Percentiles rank a stretch among this genome's conserved stretches.
These are phyloP conservation scores for Testicularia cyperi DNA, from an alignment of 1,284 basidiomycete genomes.

Conservation along the genomic window DNA sequence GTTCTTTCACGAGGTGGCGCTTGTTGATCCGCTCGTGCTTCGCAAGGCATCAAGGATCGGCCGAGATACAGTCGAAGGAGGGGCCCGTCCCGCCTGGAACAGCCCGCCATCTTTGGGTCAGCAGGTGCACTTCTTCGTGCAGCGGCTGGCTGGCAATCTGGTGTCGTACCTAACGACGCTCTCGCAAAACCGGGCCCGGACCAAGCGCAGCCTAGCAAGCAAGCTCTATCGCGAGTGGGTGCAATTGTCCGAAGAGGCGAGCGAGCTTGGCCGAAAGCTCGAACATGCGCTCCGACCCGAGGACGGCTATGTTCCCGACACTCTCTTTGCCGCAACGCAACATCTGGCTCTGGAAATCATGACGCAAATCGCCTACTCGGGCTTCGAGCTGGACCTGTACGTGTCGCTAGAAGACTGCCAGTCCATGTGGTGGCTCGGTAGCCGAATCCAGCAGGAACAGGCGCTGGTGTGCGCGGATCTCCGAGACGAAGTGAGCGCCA, in stretches of 20 bases:
- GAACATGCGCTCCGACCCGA: slow-evolving; percentile 8
- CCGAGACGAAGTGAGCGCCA: slow-evolving; percentile 17
- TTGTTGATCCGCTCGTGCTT: slow-evolving; percentile 28
- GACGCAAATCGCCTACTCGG: slow-evolving; percentile 71
- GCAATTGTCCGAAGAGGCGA: slow-evolving; percentile 30
- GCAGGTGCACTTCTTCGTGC: slow-evolving; percentile 23
- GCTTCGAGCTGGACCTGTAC: slow-evolving; percentile 76
- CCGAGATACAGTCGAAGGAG: slow-evolving; percentile 22
- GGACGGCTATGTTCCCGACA: slow-evolving; percentile 24
- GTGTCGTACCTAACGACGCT: slow-evolving; percentile 34
- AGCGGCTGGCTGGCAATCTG: slow-evolving; percentile 32
- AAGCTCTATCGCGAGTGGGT: slow-evolving; percentile 38
- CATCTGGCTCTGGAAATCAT: slow-evolving; percentile 68
- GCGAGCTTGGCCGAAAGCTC: slow-evolving; percentile 16
- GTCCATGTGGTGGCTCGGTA: slow-evolving; percentile 35
- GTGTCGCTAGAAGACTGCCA: slow-evolving; percentile 58
- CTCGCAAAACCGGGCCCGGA: slow-evolving; percentile 44
- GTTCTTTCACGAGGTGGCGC: slow-evolving; percentile 33
- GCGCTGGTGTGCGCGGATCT: slow-evolving; percentile 22
- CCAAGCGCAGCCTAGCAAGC: slow-evolving; percentile 29
- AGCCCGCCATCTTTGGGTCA: slow-evolving; percentile 20
- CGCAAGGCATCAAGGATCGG: slow-evolving; percentile 17
- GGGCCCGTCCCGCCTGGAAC: slow-evolving; percentile 16
- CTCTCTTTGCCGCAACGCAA: slow-evolving; percentile 64
- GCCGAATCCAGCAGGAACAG: slow-evolving; percentile 32